Base-by-base conservation (phyloP, 257 asterid genomes). In the Cinchona pubescens region DNA sequence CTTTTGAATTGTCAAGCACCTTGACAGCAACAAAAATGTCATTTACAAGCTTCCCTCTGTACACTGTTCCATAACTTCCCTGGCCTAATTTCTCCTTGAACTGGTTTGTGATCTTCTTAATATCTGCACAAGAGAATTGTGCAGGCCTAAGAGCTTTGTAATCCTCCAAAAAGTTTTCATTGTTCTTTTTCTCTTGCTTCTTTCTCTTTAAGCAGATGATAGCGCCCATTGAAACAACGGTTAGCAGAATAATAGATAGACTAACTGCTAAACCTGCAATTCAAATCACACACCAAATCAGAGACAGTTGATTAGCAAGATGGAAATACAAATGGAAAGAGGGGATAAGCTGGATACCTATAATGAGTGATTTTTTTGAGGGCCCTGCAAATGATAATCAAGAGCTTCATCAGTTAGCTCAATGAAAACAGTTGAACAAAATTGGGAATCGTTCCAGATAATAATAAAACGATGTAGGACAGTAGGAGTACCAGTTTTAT, bases 51-150 rank as follows among this genome's bases (percentile, higher is more conserved):
- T 85, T 87, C 51, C 96, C 92, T 77, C 81, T 87, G 86, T 79
- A 90, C n/a, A 90, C 93, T 0, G 89, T 87, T 42, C 96, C 96
- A 48, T 83, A 89, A 21, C 96, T 96, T 69, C 97, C 96, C 6
- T 81, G 82, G 16, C 97, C 97, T 13, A 90, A 13, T 73, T 83
- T 83, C 25, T 75, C 61, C 82, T 76, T 87, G 70, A 91, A 90
- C 19, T 80, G 82, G 29, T 80, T 80, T 0, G 97, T 86, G 5
- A 88, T 86, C 62, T 80, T 83, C 76, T 91, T 89, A 5, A 91
- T 51, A 66, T 91, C 91, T 12, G 92, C 79, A 78, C 86, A 90
- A 56, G 78, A 79, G 84, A 85, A 90, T 75, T 93, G 84, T 43
- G 88, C 48, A 30, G 93, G 94, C 76, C 89, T 83, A 19, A 87